Conservation (phyloP, 352 stramenopile species). For the Phytophthora idaei region DNA sequence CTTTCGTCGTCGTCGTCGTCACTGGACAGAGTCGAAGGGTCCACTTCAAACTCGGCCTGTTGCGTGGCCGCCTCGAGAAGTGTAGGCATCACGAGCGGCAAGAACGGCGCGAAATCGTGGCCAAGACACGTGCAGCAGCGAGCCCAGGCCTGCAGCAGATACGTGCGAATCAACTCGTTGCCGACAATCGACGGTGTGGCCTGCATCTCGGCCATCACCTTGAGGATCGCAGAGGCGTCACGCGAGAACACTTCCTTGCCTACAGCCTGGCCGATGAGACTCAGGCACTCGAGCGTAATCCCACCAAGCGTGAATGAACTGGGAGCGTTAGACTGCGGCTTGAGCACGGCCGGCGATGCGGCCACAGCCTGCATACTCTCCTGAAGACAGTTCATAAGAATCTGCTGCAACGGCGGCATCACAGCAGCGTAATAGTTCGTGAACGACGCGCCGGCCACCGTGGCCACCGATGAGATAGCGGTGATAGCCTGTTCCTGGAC, state of each 20-base stretch:
- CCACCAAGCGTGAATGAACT: constrained; percentile 79
- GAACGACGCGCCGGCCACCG: constrained; percentile 64
- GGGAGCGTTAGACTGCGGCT: constrained; percentile 38
- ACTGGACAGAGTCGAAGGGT: constrained; percentile 51
- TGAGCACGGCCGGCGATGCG: constrained; percentile 24
- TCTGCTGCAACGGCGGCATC: constrained; percentile 74
- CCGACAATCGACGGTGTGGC: constrained; percentile 76
- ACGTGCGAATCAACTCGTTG: constrained; percentile 86
- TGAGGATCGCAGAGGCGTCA: constrained; percentile 79
- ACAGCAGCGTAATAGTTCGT: constrained; percentile 76
- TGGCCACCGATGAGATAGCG: constrained; percentile 81
- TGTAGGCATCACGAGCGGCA: constrained; percentile 84
- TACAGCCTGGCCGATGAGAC: constrained; percentile 77
- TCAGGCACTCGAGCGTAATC: constrained; percentile 89
- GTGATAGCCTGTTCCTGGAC: constrained; percentile 85
- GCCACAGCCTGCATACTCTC: constrained; percentile 47
- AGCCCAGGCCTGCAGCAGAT: constrained; percentile 82
- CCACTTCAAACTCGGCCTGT: constrained; percentile 86
- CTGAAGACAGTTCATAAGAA: constrained; percentile 67
- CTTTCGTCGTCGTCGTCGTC: constrained; percentile 68
- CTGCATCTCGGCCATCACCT: constrained; percentile 88
- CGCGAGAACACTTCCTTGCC: constrained; percentile 71
- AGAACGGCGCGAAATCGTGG: constrained; percentile 77
- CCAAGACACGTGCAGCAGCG: constrained; percentile 79
- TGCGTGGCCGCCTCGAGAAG: constrained; percentile 78